These are phyloP conservation scores for Microdochium trichocladiopsis DNA, from an alignment of 2,329 filamentous ascomycete species.

Conservation along the genomic window DNA sequence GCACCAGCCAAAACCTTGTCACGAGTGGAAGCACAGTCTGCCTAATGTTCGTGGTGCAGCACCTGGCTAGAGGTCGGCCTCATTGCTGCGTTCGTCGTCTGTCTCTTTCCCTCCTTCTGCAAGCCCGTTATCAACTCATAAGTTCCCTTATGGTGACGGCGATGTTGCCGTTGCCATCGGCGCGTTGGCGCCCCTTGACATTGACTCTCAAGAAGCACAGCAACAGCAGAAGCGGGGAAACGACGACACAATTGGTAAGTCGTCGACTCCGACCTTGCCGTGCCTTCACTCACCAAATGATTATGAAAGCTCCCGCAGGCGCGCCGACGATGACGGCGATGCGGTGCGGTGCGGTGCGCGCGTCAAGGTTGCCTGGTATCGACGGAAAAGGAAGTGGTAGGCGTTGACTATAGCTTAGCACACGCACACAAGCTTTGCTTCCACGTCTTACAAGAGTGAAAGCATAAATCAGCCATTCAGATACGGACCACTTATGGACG, in stretches of 20 bases:
- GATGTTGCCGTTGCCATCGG: background rate
- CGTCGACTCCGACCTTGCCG: background rate
- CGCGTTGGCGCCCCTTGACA: background rate
- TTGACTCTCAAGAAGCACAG: background rate
- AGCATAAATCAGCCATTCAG: background rate
- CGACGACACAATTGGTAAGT: no score
- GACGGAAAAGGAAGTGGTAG: background rate
- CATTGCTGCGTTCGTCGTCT: background rate
- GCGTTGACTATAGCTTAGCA: background rate
- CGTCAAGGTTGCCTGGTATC: background rate
- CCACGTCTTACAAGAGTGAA: background rate
- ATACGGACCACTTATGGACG: background rate
- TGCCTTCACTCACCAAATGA: background rate
- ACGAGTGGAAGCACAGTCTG: background rate
- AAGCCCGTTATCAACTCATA: background rate
- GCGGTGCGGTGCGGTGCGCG: background rate
- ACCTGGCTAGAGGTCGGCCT: background rate
- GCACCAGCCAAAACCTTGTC: no score
- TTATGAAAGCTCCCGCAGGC: background rate
- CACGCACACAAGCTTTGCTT: background rate
- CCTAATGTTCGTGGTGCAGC: background rate
- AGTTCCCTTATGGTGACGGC: background rate
- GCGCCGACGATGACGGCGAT: background rate
- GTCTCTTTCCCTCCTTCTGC: background rate
- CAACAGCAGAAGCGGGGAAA: background rate